Evolutionary conservation across 1,284 basidiomycete genomes (phyloP).

Genomic region (Sparassis latifolia): DNA sequence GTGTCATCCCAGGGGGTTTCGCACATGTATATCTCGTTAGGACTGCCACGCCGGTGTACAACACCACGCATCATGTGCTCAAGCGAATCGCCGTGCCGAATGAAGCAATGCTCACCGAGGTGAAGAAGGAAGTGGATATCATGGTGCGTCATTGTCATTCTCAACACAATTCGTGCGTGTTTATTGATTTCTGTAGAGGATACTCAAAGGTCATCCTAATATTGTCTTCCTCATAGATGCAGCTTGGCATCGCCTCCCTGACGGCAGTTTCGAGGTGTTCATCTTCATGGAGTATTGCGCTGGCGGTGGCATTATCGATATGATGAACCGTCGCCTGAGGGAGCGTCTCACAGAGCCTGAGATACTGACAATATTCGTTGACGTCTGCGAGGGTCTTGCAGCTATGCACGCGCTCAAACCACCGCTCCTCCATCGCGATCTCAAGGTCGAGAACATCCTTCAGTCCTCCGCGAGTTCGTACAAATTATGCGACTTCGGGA

Average conservation of each 20-base stretch:
- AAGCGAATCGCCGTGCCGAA: constrained; percentile 95
- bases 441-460: constrained; percentile 99
- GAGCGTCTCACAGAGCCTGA: constrained; percentile 93
- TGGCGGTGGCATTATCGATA: constrained; percentile 96
- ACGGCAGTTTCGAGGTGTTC: constrained; percentile 91
- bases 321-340: constrained; percentile 95
- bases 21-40: constrained; percentile 97
- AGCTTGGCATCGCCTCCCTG: constrained; percentile 78
- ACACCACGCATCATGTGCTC: constrained; percentile 91
- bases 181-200: constrained; percentile 45
- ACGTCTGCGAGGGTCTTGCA: constrained; percentile 89
- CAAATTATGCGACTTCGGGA: constrained; percentile 99
- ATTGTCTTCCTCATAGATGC: constrained; percentile 94
- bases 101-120: constrained; percentile 87
- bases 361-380: constrained; percentile 96
- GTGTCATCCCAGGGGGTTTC: constrained; percentile 75
- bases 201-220: constrained; percentile 85
- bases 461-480: constrained; percentile 71
- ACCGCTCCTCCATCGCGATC: constrained; percentile 90
- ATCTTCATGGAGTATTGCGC: constrained; percentile 98
- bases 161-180: constrained; percentile 2
- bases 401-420: constrained; percentile 94
- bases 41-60: constrained; percentile 80
- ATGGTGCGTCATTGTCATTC: constrained; percentile 62
- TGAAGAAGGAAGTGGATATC: constrained; percentile 96